Evolutionary conservation across 768 basidiomycete species (phyloP).

Genomic region (Leucocoprinus leucothites): DNA sequence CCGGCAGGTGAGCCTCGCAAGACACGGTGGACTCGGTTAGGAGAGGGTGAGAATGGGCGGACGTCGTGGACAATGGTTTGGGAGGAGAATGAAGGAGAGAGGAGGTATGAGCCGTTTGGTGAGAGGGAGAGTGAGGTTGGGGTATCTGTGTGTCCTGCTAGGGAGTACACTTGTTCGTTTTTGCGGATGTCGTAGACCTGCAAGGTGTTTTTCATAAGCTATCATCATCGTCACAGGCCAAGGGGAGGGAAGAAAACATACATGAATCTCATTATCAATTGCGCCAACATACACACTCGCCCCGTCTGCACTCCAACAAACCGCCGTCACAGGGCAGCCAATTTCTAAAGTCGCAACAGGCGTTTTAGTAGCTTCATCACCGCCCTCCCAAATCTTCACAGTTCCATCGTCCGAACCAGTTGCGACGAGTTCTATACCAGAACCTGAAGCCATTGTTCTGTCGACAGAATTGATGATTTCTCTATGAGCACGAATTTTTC

Average conservation of each 20-base stretch:
- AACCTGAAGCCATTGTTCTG: conserved; percentile 78
- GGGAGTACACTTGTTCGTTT: conserved; percentile 71
- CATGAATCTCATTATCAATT: conserved; percentile 95
- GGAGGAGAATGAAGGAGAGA: conserved; percentile 86
- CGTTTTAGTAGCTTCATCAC: conserved; percentile 68
- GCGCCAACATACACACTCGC: conserved; percentile 88
- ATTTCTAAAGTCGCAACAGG: conserved; percentile 79
- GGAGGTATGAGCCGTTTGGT: conserved; percentile 81
- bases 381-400: conserved; percentile 89
- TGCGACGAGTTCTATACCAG: conserved; percentile 80
- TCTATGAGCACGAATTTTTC: conserved; percentile 83
- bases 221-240: no score
- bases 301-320: conserved; percentile 91
- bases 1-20: conserved; percentile 88
- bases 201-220: background rate
- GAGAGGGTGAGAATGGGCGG: conserved; percentile 87
- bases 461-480: conserved; percentile 91
- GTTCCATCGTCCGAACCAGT: conserved; percentile 93
- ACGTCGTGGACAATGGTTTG: conserved; percentile 89
- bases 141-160: conserved; percentile 87
- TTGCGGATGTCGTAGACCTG: conserved; percentile 92
- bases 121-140: conserved; percentile 92
- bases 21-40: conserved; percentile 75
- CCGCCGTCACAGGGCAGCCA: conserved; percentile 89
- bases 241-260: conserved; percentile 34